These are phyloP conservation scores for Thraustotheca clavata DNA, from an alignment of 352 stramenopile species.

Conservation along the genomic window DNA sequence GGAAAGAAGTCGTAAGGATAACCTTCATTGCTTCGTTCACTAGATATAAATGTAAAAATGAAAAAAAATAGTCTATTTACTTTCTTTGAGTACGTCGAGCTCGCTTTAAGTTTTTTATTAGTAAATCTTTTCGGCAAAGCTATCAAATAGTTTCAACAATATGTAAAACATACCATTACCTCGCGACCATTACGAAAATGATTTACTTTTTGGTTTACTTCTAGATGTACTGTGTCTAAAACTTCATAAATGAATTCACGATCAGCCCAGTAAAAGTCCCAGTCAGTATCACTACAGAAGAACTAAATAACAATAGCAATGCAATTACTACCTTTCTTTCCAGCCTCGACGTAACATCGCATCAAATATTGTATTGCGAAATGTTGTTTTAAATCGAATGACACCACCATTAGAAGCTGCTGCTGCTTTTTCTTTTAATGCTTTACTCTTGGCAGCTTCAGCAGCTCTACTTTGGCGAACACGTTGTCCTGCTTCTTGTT, in stretches of 20 bases:
- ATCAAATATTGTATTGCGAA: conserved; percentile 90
- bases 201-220: conserved; percentile 81
- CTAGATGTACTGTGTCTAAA: conserved; percentile 82
- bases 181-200: conserved; percentile 86
- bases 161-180: conserved; percentile 24
- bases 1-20: conserved; percentile 86
- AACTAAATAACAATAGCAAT: neutral
- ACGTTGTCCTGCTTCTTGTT: neutral
- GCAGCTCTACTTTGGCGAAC: conserved; percentile 6
- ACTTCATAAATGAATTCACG: conserved; percentile 88
- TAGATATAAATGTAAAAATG: neutral
- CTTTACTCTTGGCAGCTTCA: neutral
- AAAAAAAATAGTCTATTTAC: conserved; percentile 5
- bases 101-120: conserved; percentile 95
- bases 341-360: conserved; percentile 80
- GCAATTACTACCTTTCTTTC: conserved; percentile 69
- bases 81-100: conserved; percentile 19
- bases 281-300: conserved; percentile 54
- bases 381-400: conserved; percentile 85
- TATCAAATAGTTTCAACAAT: conserved; percentile 21
- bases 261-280: conserved; percentile 87
- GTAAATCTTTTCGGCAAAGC: conserved; percentile 89
- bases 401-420: conserved; percentile 14
- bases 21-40: conserved; percentile 13
- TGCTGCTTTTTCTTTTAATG: neutral